These are phyloP conservation scores for Yamagishiella unicocca DNA, from an alignment of 139 green algal species.

Conservation along the genomic window DNA sequence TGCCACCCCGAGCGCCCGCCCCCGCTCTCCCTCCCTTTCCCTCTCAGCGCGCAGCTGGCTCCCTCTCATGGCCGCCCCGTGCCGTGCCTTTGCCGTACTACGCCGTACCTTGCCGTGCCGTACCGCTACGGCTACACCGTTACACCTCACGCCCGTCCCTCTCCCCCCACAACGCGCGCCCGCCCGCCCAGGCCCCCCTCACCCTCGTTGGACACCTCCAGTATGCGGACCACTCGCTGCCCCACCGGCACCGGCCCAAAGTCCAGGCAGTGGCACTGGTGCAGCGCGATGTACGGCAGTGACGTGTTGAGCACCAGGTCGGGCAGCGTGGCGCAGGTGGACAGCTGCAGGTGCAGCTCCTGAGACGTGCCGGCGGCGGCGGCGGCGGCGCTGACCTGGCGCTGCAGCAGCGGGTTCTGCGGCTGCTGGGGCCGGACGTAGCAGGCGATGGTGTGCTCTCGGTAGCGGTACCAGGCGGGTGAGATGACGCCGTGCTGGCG, in stretches of 20 bases:
- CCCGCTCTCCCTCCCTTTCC: too few relatives aligned
- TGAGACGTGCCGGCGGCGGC: neutral
- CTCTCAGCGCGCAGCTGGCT: too few relatives aligned
- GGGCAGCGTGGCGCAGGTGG: slow-evolving; percentile 65
- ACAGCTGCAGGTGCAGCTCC: slow-evolving; percentile 64
- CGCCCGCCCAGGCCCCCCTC: neutral
- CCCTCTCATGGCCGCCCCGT: too few relatives aligned
- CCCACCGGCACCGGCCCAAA: slow-evolving; percentile 76
- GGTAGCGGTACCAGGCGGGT: slow-evolving; percentile 56
- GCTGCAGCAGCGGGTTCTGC: neutral
- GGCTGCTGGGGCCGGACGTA: slow-evolving; percentile 54
- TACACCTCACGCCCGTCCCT: too few relatives aligned
- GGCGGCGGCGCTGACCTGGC: neutral
- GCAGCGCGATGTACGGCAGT: slow-evolving; percentile 40
- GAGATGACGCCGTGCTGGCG: neutral
- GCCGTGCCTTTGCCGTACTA: too few relatives aligned
- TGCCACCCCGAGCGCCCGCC: too few relatives aligned
- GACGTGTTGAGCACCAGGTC: slow-evolving; percentile 60
- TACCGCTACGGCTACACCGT: too few relatives aligned
- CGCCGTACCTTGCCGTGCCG: too few relatives aligned
- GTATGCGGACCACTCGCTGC: slow-evolving; percentile 52
- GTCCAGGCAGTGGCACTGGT: slow-evolving; percentile 58
- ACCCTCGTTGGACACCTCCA: slow-evolving; percentile 69
- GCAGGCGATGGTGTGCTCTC: slow-evolving; percentile 51
- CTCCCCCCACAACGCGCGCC: too few relatives aligned